A percentile compares a stretch with the other conserved stretches of the same genome.
Conservation (phyloP, 768 basidiomycete genomes). For the Ephemerocybe angulata region DNA sequence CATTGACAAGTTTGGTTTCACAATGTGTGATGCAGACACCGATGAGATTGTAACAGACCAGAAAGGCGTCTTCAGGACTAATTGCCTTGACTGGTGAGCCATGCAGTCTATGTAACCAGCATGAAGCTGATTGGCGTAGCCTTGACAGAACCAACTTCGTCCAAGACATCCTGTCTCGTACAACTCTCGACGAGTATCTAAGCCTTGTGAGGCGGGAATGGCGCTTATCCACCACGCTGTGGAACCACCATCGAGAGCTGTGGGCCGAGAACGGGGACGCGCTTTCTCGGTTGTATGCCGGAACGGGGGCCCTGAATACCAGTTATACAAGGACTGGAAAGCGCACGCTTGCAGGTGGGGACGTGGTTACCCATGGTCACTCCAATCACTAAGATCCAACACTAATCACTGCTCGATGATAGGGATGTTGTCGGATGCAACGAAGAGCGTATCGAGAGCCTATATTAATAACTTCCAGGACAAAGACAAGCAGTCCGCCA, state of each 20-base stretch:
- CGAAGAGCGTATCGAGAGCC: slow-evolving; percentile 91
- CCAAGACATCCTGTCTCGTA: slow-evolving; percentile 88
- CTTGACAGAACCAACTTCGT: slow-evolving; percentile 97
- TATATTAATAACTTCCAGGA: slow-evolving; percentile 99
- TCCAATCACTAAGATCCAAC: too few species aligned
- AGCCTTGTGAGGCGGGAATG: slow-evolving; percentile 74
- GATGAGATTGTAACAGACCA: slow-evolving; percentile 82
- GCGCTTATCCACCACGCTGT: slow-evolving; percentile 63
- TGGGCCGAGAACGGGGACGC: slow-evolving; percentile 99
- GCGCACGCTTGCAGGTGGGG: slow-evolving; percentile 84
- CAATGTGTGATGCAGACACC: slow-evolving; percentile 65
- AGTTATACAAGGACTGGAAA: slow-evolving; percentile 95
- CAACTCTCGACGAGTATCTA: slow-evolving; percentile 79
- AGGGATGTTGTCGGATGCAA: slow-evolving; percentile 93
- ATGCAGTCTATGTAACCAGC: too few species aligned
- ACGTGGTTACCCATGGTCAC: too few species aligned
- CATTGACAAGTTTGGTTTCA: slow-evolving; percentile 82
- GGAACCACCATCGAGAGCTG: slow-evolving; percentile 85
- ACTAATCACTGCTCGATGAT: slow-evolving; percentile 10
- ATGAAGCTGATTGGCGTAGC: slow-evolving; percentile 44
- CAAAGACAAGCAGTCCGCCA: slow-evolving; percentile 88
- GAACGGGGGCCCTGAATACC: slow-evolving; percentile 90
- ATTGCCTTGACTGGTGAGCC: slow-evolving; percentile 88
- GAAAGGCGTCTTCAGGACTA: slow-evolving; percentile 88
- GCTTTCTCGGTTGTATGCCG: slow-evolving; percentile 90